phyloP scores from a whole-genome alignment of 257 asterid species.

The Solanum ahanhuiri region DNA sequence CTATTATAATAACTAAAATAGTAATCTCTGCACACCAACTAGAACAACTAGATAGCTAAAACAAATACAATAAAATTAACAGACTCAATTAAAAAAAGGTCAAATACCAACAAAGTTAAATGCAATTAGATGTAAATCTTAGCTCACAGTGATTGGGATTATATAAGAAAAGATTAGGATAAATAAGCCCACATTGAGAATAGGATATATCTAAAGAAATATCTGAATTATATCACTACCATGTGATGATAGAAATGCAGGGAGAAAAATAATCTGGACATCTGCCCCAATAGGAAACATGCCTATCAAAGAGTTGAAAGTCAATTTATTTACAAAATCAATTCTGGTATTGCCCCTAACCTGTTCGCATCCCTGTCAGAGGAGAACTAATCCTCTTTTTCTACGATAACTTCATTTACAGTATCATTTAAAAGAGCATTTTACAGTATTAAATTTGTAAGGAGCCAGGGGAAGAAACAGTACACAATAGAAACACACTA shows the following conservation, averaged over 20 bases:
- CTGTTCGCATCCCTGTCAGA: background rate
- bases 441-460: background rate
- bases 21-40: background rate
- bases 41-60: background rate
- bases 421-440: background rate
- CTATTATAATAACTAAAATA: background rate
- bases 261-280: background rate
- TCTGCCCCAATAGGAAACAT: background rate
- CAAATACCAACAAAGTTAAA: background rate
- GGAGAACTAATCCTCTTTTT: background rate
- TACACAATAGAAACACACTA: background rate
- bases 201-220: background rate
- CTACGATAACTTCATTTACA: background rate
- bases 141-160: background rate
- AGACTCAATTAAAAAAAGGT: background rate
- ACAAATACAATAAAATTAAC: background rate
- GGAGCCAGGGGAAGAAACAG: background rate
- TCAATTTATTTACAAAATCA: background rate
- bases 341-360: background rate
- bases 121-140: background rate
- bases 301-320: background rate
- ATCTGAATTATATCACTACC: background rate
- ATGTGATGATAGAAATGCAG: background rate
- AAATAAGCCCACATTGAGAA: background rate
- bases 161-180: background rate